Evolutionary conservation across 2,329 filamentous ascomycete genomes (phyloP), one percentile per base, ranked within the genome.

Genomic region (Xylariaceae sp.): DNA sequence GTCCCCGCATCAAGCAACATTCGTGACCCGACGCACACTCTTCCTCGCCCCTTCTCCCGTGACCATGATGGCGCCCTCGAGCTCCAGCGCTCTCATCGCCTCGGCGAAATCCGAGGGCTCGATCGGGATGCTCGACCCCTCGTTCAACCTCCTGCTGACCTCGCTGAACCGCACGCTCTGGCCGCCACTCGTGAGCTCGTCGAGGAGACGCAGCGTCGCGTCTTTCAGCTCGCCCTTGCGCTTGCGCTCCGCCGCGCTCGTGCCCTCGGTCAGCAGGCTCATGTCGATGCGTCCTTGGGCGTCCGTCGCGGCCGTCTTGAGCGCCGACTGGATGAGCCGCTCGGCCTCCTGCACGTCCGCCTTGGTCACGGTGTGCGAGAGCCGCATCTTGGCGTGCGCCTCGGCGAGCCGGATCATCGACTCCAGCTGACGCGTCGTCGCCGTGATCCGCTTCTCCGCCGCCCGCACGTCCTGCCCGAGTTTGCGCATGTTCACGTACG

Each of bases 271-370:
- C 47, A 98, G 71, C 34, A 98, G 70, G 40, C 85, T 85, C 92
- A 98, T 97, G 60, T 98, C 92, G 56, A 98, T 97, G 41, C 95
- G 74, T 39, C 92, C 92, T 53, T 94, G 75, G 0, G 87, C 70
- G 60, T 98, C 94, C 0, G 94, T 98, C n/a, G 92, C 92, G 0
- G 90, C 87, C 49, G 94, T 94, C 72, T 97, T 97, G 57, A 98
- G 78, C 1, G 94, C 92, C 1, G 82, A 85, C 57, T 90, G 88
- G 64, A 98, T 98, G 29, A 98, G 73, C 9, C 92, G 83, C 32
- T 94, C 87, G 0, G 92, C 89, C 67, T 98, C 92, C 34, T 79
- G 69, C 5, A 98, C 94, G 56, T 98, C 94, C 34, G 76, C 75
- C 18, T 75, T 78, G 0, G 85, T 88, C 29, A 98, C 92, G 11